Evolutionary conservation across 2,329 filamentous ascomycete species (phyloP).

Genomic region (Colletotrichum shisoi): DNA sequence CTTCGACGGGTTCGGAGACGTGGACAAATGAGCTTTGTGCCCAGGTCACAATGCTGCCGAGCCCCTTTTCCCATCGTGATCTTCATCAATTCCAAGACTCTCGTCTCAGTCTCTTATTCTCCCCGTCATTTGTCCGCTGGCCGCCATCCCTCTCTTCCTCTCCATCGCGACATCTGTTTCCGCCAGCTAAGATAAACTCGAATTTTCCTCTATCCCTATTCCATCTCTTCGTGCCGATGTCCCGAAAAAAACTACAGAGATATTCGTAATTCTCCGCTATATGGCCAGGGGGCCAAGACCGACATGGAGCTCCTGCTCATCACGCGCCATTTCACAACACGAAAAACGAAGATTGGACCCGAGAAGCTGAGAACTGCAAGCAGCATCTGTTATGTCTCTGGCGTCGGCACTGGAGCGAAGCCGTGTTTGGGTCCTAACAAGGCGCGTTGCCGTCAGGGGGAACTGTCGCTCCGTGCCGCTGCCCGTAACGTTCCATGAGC

Average conservation of each 20-base stretch:
- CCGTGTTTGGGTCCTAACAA: background rate
- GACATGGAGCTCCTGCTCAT: slow-evolving; percentile 18
- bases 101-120: background rate
- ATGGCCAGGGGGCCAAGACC: slow-evolving; percentile 22
- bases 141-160: slow-evolving; percentile 3
- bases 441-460: background rate
- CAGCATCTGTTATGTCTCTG: background rate
- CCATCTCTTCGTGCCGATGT: slow-evolving; percentile 8
- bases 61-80: slow-evolving; percentile 15
- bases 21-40: background rate
- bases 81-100: background rate
- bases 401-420: slow-evolving; percentile 6
- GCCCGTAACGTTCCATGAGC: slow-evolving; percentile 26
- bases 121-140: slow-evolving; percentile 2
- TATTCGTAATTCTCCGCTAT: slow-evolving; percentile 37
- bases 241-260: slow-evolving; percentile 30
- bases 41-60: slow-evolving; percentile 5
- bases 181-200: background rate
- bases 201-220: slow-evolving; percentile 14
- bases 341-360: slow-evolving; percentile 6
- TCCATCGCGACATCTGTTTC: slow-evolving; percentile 5
- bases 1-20: slow-evolving; percentile 11
- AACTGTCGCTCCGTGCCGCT: background rate
- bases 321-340: slow-evolving; percentile 34
- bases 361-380: background rate